Base-by-base conservation (phyloP, 2,329 filamentous ascomycete genomes). In the Cytospora leucostoma region DNA sequence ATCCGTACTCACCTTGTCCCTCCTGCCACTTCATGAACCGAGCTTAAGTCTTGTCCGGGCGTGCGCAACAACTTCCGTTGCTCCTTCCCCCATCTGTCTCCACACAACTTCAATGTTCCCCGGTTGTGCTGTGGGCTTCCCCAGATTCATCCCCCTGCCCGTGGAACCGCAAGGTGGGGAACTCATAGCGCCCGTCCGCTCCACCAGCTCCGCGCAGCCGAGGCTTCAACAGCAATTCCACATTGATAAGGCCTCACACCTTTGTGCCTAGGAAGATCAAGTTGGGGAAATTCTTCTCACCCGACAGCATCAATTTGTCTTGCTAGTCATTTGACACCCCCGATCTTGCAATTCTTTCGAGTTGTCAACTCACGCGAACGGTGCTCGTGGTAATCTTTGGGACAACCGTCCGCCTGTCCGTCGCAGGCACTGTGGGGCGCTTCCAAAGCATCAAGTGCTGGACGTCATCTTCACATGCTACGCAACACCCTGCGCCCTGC, bases 401-500 rank as follows among this genome's bases (percentile, higher is more conserved):
- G 27, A 11, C 2, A 11, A 12, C n/a, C 19, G 40, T 21, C 40
- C 40, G n/a, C 15, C n/a, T 21, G 10, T 47, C 44, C 44, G 44
- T 21, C 44, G 5, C 44, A 44, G 44, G 21, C 11, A 47, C n/a
- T 8, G 44, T 47, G 44, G 44, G n/a, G 44, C 8, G n/a, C 37
- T 32, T 54, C 11, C 27, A 32, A 7, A 12, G 17, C 49, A 44
- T 7, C 32, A 55, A 44, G 40, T n/a, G n/a, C 7, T 32, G n/a
- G 27, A 56, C 60, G 60, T 62, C 53, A 62, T 62, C 53, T 58
- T 62, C 60, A 62, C 60, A 62, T 62, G 60, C 54, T 34, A 62
- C 27, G 34, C 27, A 38, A 6, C n/a, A 1, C 34, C 2, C 4
- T 21, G 1, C n/a, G n/a, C 7, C 35, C 44, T 59, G 49, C 34